Percentiles rank a stretch among this genome's conserved stretches.
phyloP scores from a whole-genome alignment of 2,329 filamentous ascomycete species.

The Neoscytalidium dimidiatum region DNA sequence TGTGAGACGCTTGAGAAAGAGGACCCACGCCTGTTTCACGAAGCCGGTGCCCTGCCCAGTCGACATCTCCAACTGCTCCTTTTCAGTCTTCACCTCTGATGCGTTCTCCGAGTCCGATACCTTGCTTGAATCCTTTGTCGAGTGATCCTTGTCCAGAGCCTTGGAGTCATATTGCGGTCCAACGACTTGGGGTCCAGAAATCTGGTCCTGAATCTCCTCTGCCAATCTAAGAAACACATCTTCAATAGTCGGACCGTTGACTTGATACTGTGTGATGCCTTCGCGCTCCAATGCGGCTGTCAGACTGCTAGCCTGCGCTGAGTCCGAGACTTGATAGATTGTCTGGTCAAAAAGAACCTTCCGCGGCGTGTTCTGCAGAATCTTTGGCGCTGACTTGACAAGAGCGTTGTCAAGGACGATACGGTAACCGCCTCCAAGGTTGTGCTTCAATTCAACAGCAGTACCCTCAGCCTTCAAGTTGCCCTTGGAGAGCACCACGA shows the following conservation, averaged over 20 bases:
- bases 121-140: slow-evolving; percentile 25
- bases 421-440: slow-evolving; percentile 79
- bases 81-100: slow-evolving; percentile 30
- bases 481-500: slow-evolving; percentile 84
- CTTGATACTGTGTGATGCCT: slow-evolving; percentile 75
- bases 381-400: neutral
- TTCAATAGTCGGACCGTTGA: slow-evolving; percentile 87
- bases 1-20: slow-evolving; percentile 76
- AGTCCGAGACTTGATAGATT: slow-evolving; percentile 71
- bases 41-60: slow-evolving; percentile 72
- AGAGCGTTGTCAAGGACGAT: slow-evolving; percentile 49
- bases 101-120: slow-evolving; percentile 32
- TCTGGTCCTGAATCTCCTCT: slow-evolving; percentile 62
- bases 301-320: slow-evolving; percentile 68
- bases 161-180: slow-evolving; percentile 23
- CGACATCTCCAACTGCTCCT: slow-evolving; percentile 50
- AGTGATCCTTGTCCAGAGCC: neutral
- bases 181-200: slow-evolving; percentile 26
- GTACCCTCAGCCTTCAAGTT: slow-evolving; percentile 79
- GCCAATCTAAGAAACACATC: slow-evolving; percentile 88
- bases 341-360: slow-evolving; percentile 68
- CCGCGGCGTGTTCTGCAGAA: slow-evolving; percentile 21
- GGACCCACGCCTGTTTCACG: slow-evolving; percentile 67
- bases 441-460: slow-evolving; percentile 81
- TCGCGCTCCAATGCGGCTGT: slow-evolving; percentile 68